phyloP scores from a whole-genome alignment of 176 grass and related monocot genomes.

The Cymbopogon citratus region DNA sequence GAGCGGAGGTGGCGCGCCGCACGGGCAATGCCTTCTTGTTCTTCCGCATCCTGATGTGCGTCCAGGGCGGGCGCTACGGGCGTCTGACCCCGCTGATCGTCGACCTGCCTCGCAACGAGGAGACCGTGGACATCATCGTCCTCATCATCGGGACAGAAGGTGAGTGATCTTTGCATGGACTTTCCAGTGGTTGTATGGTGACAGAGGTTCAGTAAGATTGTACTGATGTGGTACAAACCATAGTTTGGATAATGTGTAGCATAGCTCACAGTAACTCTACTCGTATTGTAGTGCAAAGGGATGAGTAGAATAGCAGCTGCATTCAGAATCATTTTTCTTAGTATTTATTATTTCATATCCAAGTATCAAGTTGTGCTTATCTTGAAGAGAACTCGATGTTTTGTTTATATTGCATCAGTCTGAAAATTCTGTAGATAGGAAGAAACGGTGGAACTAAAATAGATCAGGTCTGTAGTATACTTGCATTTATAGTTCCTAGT shows the following conservation, averaged over 20 bases:
- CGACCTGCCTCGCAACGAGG: conserved; percentile 31
- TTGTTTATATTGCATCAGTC: background rate
- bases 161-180: background rate
- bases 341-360: background rate
- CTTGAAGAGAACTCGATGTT: background rate
- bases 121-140: background rate
- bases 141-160: conserved; percentile 19
- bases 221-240: background rate
- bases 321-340: background rate
- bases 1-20: background rate
- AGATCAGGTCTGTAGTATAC: background rate
- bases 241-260: background rate
- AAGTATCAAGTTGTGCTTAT: background rate
- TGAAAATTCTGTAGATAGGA: background rate
- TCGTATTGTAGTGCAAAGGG: background rate
- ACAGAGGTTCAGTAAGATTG: background rate
- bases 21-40: background rate
- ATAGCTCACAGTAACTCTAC: background rate
- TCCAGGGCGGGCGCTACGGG: background rate
- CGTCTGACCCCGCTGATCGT: conserved; percentile 23
- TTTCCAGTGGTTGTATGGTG: background rate
- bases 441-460: background rate
- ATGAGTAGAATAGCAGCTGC: background rate
- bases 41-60: conserved; percentile 2
- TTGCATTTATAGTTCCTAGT: background rate